Conservation (phyloP, 1,284 basidiomycete genomes). For the Ceratorhiza oryzae-sativae region DNA sequence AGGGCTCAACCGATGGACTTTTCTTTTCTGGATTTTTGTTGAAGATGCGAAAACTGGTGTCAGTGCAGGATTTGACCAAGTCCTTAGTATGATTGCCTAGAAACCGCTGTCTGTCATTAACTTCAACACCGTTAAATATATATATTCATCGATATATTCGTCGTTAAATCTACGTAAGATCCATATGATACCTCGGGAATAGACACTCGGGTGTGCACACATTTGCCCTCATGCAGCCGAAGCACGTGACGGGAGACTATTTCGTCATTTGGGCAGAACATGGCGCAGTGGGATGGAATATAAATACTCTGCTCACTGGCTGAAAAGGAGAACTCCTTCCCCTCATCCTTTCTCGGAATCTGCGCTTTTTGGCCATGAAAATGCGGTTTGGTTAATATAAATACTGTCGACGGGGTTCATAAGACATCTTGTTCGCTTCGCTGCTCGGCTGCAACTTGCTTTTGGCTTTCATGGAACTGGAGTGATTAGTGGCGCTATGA, state of each 20-base stretch:
- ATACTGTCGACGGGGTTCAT: too few relatives aligned
- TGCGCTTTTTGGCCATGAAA: background rate
- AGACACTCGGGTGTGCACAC: slow-evolving; percentile 1
- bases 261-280: slow-evolving; percentile 18
- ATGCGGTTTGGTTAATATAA: too few relatives aligned
- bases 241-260: background rate
- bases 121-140: too few relatives aligned
- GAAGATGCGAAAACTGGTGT: slow-evolving; percentile 39
- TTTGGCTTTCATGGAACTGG: too few relatives aligned
- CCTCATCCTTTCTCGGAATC: too few relatives aligned
- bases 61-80: slow-evolving; percentile 12
- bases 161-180: too few relatives aligned
- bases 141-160: too few relatives aligned
- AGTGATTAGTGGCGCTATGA: background rate
- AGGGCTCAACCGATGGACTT: slow-evolving; percentile 42
- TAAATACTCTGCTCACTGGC: background rate
- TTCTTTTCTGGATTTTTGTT: slow-evolving; percentile 43
- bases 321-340: too few relatives aligned
- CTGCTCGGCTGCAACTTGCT: background rate
- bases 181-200: too few relatives aligned
- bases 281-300: slow-evolving; percentile 1
- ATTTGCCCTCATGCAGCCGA: background rate
- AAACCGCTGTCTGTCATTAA: too few relatives aligned
- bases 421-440: slow-evolving; percentile 1
- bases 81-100: background rate